Percentiles rank a stretch among this genome's conserved stretches.
Conservation (phyloP, 169 alveolate species). For the Theileria annulata region DNA sequence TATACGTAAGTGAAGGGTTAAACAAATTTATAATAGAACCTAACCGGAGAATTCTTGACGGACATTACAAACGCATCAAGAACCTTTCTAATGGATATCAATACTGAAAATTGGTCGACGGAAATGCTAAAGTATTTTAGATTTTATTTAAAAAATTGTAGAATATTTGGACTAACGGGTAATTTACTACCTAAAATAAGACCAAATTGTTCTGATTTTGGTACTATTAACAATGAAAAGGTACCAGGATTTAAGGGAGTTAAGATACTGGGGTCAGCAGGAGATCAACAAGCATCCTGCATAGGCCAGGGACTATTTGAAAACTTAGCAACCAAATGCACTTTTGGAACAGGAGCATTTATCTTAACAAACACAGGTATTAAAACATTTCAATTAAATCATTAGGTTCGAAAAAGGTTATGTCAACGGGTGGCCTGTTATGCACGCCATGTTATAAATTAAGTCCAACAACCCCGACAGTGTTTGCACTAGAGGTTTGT, state of each 20-base stretch:
- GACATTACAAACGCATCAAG: slow-evolving; percentile 93
- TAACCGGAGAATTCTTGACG: slow-evolving; percentile 82
- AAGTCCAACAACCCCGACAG: slow-evolving; percentile 69
- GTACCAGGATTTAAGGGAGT: slow-evolving; percentile 74
- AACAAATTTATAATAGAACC: slow-evolving; percentile 24
- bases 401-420: slow-evolving; percentile 77
- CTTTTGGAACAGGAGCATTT: slow-evolving; percentile 95
- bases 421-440: slow-evolving; percentile 83
- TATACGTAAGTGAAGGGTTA: slow-evolving; percentile 51
- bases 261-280: slow-evolving; percentile 85
- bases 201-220: slow-evolving; percentile 73
- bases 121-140: slow-evolving; percentile 77
- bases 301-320: slow-evolving; percentile 87
- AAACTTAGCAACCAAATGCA: slow-evolving; percentile 85
- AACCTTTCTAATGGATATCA: slow-evolving; percentile 87
- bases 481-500: slow-evolving; percentile 86
- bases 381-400: not conserved
- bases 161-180: slow-evolving; percentile 53
- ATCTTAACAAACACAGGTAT: slow-evolving; percentile 83
- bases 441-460: slow-evolving; percentile 89
- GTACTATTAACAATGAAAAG: slow-evolving; percentile 52
- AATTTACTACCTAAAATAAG: slow-evolving; percentile 69
- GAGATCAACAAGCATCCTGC: slow-evolving; percentile 92
- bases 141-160: slow-evolving; percentile 9
- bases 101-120: slow-evolving; percentile 84